Evolutionary conservation across 345 rosid genomes (phyloP).

Genomic region (Ceriops decandra): DNA sequence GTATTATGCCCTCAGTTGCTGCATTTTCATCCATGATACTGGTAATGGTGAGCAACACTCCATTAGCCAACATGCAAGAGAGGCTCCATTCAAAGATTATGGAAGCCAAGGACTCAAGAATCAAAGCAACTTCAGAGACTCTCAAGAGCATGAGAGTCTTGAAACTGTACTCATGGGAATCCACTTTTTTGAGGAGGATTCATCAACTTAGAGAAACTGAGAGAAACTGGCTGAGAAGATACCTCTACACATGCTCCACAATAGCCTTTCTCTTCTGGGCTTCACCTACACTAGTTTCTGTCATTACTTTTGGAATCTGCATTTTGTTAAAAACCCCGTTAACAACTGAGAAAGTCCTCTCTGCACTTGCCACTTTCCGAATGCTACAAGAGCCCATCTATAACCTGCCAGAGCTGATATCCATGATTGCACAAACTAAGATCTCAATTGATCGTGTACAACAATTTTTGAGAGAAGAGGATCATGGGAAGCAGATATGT

Average conservation of each 20-base stretch:
- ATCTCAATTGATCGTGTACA: constrained; percentile 48
- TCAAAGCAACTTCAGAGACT: constrained; percentile 52
- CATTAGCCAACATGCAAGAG: constrained; percentile 52
- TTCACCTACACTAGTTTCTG: constrained; percentile 56
- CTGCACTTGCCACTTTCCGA: constrained; percentile 57
- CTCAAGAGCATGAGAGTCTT: constrained; percentile 57
- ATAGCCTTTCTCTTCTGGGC: constrained; percentile 63
- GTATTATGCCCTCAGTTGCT: constrained; percentile 52
- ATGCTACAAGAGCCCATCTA: constrained; percentile 64
- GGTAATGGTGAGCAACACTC: constrained; percentile 68
- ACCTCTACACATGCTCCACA: constrained; percentile 51
- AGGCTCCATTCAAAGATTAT: constrained; percentile 52
- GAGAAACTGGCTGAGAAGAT: constrained; percentile 41
- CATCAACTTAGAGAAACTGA: constrained; percentile 51
- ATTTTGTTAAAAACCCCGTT: constrained; percentile 34
- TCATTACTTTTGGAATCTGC: constrained; percentile 53
- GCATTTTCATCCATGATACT: constrained; percentile 47
- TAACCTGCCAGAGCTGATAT: constrained; percentile 55
- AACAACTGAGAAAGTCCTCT: constrained; percentile 51
- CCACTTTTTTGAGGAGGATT: constrained; percentile 39
- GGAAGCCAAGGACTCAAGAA: constrained; percentile 45
- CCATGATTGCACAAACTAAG: constrained; percentile 54
- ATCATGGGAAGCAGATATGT: constrained; percentile 29
- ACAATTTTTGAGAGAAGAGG: constrained; percentile 43
- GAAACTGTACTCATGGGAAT: constrained; percentile 53